phyloP scores from a whole-genome alignment of 2,329 filamentous ascomycete species.

The Paramyrothecium roridum region DNA sequence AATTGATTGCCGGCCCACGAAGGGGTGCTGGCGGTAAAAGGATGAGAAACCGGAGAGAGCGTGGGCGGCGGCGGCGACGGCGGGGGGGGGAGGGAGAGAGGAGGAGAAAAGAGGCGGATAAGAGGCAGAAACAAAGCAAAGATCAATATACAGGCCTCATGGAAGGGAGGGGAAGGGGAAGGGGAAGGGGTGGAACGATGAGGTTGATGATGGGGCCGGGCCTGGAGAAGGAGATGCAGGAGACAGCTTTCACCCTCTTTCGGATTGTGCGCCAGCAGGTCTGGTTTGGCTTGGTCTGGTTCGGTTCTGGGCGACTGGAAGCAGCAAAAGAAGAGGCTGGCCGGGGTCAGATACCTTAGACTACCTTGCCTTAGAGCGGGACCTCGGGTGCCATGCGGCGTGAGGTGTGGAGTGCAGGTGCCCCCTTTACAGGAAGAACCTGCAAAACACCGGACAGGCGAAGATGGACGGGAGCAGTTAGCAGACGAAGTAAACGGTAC shows the following conservation, averaged over 20 bases:
- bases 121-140: constrained; percentile 24
- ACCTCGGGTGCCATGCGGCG: background rate
- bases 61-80: constrained; percentile 8
- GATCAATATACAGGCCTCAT: constrained; percentile 36
- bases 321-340: background rate
- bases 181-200: constrained; percentile 6
- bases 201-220: constrained; percentile 14
- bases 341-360: background rate
- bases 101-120: constrained; percentile 1
- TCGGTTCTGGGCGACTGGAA: no score
- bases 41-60: constrained; percentile 12
- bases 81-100: constrained; percentile 11
- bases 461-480: background rate
- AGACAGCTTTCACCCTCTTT: background rate
- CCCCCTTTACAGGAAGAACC: background rate
- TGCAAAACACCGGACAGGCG: background rate
- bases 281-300: no score
- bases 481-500: background rate
- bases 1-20: constrained; percentile 21
- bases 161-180: constrained; percentile 16
- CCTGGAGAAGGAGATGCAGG: constrained; percentile 18
- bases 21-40: constrained; percentile 15
- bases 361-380: no score
- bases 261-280: background rate
- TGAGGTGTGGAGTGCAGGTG: background rate